Base-by-base conservation (phyloP, 2,329 filamentous ascomycete genomes). In the Podosphaera aphanis region DNA sequence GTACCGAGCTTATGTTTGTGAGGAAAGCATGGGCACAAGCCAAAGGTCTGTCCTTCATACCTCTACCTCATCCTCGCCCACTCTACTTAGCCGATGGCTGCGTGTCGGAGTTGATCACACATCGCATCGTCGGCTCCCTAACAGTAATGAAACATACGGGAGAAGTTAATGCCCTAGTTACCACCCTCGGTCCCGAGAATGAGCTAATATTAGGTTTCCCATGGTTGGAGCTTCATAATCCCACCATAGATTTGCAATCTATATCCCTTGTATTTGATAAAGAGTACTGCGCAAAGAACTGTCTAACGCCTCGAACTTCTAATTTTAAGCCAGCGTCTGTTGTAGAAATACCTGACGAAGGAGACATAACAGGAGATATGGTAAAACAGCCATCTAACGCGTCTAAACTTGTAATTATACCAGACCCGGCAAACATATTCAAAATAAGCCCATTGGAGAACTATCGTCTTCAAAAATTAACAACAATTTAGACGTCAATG, bases 11-110 rank as follows among this genome's bases (percentile, higher is more conserved):
- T 16, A 38, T 38, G 7, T 43, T 43, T 33, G 41, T 43, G 11
- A 43, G 41, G 27, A 43, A 31, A 43, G 41, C n/a, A 20, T 43
- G 41, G 41, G 41, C 41, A 13, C 41, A 31, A 33, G 41, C n/a
- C 31, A 43, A 20, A 13, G 41, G 5, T 10, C 29, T 43, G 25
- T 31, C 41, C 7, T 43, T 43, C 35, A 11, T 38, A 38, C 35
- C 35, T 38, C n/a, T 38, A 16, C 35, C 35, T 38, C 35, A 38
- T 16, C 25, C 29, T 43, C 29, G 41, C 10, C 35, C 35, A 38
- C 35, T 38, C 2, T 38, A 13, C 35, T 38, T 13, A 38, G 35
- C 35, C 16, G 35, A 38, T 38, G 35, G 8, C n/a, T 38, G 35
- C 35, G 35, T 38, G 5, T 38, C 35, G 8, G 35, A 38, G 3